Base-by-base conservation (phyloP, 2,329 filamentous ascomycete species). In the Pyrenochaeta sp. region DNA sequence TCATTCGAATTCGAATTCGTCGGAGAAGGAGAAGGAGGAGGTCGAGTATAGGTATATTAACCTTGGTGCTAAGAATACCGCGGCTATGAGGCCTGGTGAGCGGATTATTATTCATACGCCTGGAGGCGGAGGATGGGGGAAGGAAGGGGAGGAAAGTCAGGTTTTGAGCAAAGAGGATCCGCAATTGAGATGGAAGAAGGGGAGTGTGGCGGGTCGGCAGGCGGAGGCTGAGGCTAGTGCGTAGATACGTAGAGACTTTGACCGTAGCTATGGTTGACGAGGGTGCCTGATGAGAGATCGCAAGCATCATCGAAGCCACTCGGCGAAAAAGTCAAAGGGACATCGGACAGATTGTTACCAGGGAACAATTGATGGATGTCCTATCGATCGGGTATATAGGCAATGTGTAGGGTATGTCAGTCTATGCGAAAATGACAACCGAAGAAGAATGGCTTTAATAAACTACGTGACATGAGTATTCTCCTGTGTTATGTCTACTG, bases 91-190 rank as follows among this genome's bases (percentile, higher is more conserved):
- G 71, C 82, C 88, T 0, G 91, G 91, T 0, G 91, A 95, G 72
- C 81, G 90, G 6, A 92, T 94, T 69, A 90, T 94, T 54, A 82
- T 95, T 19, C 84, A 84, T 62, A 94, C 91, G 4, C 91, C 91
- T 2, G 91, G 91, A 30, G 91, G 91, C 52, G 91, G 91, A 42
- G 91, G 88, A 0, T 94, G 90, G 90, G 91, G 90, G 0, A 78
- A 77, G 39, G 79, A 82, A 0, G 90, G 88, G 0, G 81, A 85
- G 54, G 82, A 86, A 66, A 89, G 82, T 36, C 79, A 82, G 50
- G 81, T 78, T 37, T 68, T 75, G 50, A 78, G 77, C 56, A 77
- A 78, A 60, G 74, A 77, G 50, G 92, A 96, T 78, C 85, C 85
- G 25, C 85, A 79, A 72, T 76, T 80, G 61, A 80, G 78, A 36